Conservation (phyloP, 2,329 filamentous ascomycete species). For the Neocucurbitaria cava region DNA sequence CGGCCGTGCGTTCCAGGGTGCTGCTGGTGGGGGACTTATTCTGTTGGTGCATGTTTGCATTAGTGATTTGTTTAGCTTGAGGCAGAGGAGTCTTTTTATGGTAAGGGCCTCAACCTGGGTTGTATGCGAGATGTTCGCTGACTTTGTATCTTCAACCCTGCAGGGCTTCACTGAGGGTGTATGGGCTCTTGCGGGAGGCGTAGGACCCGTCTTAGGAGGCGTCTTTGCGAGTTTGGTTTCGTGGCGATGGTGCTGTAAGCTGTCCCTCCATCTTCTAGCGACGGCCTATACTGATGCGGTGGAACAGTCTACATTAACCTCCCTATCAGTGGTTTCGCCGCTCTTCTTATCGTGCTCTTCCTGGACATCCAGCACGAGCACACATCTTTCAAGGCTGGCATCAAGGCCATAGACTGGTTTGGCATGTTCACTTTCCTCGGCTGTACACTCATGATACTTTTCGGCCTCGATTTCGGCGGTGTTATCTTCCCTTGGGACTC, state of each 20-base stretch:
- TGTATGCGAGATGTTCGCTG: background rate
- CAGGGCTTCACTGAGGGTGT: conserved; percentile 58
- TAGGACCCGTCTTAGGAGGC: conserved; percentile 62
- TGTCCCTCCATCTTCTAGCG: background rate
- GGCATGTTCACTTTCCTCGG: conserved; percentile 60
- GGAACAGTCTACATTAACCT: conserved; percentile 61
- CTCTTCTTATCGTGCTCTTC: conserved; percentile 59
- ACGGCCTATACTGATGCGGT: background rate
- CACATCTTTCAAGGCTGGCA: conserved; percentile 56
- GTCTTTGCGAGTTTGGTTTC: conserved; percentile 54
- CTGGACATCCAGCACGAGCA: conserved; percentile 63
- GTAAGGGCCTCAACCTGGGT: background rate
- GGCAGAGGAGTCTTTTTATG: conserved; percentile 58
- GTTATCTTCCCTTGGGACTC: conserved; percentile 61
- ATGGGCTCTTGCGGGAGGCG: conserved; percentile 62
- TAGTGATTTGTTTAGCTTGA: conserved; percentile 67
- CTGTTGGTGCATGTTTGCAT: conserved; percentile 69
- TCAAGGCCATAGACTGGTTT: conserved; percentile 62
- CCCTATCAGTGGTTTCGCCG: conserved; percentile 58
- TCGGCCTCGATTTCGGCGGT: conserved; percentile 63
- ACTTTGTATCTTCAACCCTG: background rate
- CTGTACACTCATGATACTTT: conserved; percentile 59
- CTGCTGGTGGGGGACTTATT: conserved; percentile 69
- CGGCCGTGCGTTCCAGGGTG: conserved; percentile 67
- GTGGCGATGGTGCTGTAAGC: conserved; percentile 61